A percentile compares a stretch with the other conserved stretches of the same genome.
phyloP scores from a whole-genome alignment of 2,329 filamentous ascomycete species.

The Albifimbria verrucaria region DNA sequence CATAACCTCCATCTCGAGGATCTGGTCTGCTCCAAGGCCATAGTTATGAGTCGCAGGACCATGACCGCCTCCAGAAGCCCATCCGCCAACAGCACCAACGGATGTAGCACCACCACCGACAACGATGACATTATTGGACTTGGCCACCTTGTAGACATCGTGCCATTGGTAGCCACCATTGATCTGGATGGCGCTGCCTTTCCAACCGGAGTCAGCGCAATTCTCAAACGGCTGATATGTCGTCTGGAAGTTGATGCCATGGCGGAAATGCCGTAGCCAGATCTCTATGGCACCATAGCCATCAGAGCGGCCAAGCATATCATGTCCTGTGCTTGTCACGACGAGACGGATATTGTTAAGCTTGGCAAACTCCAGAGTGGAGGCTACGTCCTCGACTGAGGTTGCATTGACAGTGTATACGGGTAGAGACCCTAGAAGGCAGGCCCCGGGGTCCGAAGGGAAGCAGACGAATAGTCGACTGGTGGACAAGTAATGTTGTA shows the following conservation, averaged over 20 bases:
- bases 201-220: slow-evolving; percentile 24
- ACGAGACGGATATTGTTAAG: slow-evolving; percentile 34
- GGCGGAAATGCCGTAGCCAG: slow-evolving; percentile 28
- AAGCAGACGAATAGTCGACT: slow-evolving; percentile 15
- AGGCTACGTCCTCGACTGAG: slow-evolving; percentile 9
- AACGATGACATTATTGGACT: slow-evolving; percentile 26
- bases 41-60: slow-evolving; percentile 33
- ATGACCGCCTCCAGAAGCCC: slow-evolving; percentile 38
- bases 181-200: slow-evolving; percentile 29
- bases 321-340: slow-evolving; percentile 41
- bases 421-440: slow-evolving; percentile 17
- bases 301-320: slow-evolving; percentile 31
- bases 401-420: slow-evolving; percentile 21
- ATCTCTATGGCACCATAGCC: slow-evolving; percentile 28
- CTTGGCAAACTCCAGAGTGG: slow-evolving; percentile 40
- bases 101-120: slow-evolving; percentile 27
- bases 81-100: slow-evolving; percentile 31
- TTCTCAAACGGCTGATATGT: slow-evolving; percentile 16
- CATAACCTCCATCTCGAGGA: slow-evolving; percentile 38
- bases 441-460: slow-evolving; percentile 9
- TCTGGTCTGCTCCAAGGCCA: slow-evolving; percentile 41
- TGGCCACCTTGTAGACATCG: slow-evolving; percentile 28
- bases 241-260: slow-evolving; percentile 23
- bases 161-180: slow-evolving; percentile 29
- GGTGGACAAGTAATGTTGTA: slow-evolving; percentile 26